Evolutionary conservation across 805 yeast genomes (phyloP), one percentile per base, ranked within the genome.

Genomic region (Myxozyma vanderwaltii): DNA sequence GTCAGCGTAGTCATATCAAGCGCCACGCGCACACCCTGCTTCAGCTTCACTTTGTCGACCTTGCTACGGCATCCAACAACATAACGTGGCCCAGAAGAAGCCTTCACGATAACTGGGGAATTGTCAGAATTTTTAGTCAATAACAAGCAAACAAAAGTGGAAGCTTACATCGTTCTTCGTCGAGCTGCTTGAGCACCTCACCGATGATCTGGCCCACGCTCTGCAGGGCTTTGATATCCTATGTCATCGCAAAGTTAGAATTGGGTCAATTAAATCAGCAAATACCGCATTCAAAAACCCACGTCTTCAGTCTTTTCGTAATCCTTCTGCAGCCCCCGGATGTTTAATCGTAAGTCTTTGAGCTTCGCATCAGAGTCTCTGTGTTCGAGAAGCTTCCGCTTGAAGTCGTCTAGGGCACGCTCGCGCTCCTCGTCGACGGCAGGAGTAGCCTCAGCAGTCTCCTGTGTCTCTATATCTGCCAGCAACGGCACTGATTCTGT

Each of bases 181-280:
- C 96, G 69, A 94, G 79, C 73, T 91, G 97, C 74, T 94, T 94
- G 77, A 94, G 82, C 29, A 94, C 96, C 75, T 94, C 99, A 58
- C 99, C 99, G 66, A 94, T 88, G 71, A 94, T 85, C 75, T 94
- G 99, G 2, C 99, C 99, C 63, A 94, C 96, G 64, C 95, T 86
- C 75, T 94, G 99, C 66, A 94, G 80, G 17, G 98, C 98, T 76
- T 91, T 92, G 74, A 94, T 94, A 70, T 94, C 99, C 70, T 69
- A 24, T n/a, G 46, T 47, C 50, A 17, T 15, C 40, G 13, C 45
- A 17, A 24, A 10, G 26, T 35, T 31, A 40, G n/a, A 33, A 31
- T 17, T n/a, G n/a, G n/a, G n/a, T n/a, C 36, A 41, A 19, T 26
- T 6, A 19, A 13, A 23, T 8, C 6, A 24, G 3, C 8, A 29